These are phyloP conservation scores for Ustilago shanxiensis DNA, from an alignment of 1,284 basidiomycete genomes.

Conservation along the genomic window DNA sequence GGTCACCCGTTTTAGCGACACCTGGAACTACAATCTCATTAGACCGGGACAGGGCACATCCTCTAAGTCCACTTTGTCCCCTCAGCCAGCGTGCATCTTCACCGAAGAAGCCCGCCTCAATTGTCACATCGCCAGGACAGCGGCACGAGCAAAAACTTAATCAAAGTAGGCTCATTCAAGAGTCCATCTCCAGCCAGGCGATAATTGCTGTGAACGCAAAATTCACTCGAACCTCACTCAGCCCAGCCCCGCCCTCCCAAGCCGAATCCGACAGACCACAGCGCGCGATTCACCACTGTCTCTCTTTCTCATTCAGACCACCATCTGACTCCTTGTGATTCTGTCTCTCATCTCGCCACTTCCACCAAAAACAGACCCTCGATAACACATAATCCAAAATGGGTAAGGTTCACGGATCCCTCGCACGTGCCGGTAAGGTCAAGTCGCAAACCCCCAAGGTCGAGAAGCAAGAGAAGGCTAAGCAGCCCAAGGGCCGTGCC, in stretches of 20 bases:
- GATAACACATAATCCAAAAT: conserved; percentile 68
- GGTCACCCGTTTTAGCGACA: too few species aligned
- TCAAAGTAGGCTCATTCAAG: too few species aligned
- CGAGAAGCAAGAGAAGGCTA: conserved; percentile 98
- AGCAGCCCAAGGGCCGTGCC: conserved; percentile 92
- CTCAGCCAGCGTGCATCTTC: too few species aligned
- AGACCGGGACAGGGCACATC: too few species aligned
- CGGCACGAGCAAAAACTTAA: too few species aligned
- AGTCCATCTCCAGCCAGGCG: too few species aligned
- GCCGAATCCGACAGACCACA: conserved; percentile 3
- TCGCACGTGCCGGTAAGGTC: conserved; percentile 99
- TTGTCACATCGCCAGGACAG: too few species aligned
- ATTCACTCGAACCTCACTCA: background rate
- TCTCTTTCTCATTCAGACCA: conserved; percentile 2
- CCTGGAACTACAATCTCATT: too few species aligned
- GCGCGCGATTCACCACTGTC: background rate
- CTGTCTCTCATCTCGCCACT: background rate
- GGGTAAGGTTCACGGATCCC: conserved; percentile 94
- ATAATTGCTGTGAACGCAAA: background rate
- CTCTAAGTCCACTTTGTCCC: too few species aligned
- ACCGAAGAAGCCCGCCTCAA: too few species aligned
- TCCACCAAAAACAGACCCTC: conserved; percentile 24
- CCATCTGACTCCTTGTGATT: conserved; percentile 26
- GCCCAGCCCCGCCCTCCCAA: background rate
- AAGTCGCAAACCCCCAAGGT: conserved; percentile 92